A percentile compares a stretch with the other conserved stretches of the same genome.
Conservation (phyloP, 2,329 filamentous ascomycete species). For the Sporothrix variecibatus region DNA sequence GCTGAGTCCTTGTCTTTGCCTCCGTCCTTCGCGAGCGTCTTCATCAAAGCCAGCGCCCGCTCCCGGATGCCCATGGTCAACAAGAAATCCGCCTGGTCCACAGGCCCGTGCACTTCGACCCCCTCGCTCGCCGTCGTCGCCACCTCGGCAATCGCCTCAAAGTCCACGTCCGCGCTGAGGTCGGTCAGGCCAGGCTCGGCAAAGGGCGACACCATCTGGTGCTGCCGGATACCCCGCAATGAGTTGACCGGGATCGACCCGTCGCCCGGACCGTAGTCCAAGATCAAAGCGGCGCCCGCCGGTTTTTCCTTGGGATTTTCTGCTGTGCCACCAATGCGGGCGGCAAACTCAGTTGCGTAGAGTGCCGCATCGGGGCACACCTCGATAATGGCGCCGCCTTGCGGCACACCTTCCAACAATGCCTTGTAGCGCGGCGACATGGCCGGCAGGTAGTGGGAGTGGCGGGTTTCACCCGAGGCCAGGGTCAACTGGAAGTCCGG, state of each 20-base stretch:
- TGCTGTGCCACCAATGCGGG: constrained; percentile 73
- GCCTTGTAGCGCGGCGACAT: constrained; percentile 76
- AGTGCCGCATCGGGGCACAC: constrained; percentile 84
- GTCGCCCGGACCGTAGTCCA: constrained; percentile 85
- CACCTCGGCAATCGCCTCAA: constrained; percentile 79
- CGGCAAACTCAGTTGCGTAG: constrained; percentile 78
- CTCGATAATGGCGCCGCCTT: constrained; percentile 76
- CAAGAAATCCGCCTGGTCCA: constrained; percentile 81
- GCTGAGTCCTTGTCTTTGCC: constrained; percentile 42
- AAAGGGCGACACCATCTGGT: constrained; percentile 78
- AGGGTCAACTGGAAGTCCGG: constrained; percentile 88
- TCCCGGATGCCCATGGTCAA: constrained; percentile 79
- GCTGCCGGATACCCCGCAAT: constrained; percentile 80
- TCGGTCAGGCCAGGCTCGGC: constrained; percentile 79
- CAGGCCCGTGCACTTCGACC: constrained; percentile 89
- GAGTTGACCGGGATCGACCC: constrained; percentile 80
- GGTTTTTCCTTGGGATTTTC: constrained; percentile 59
- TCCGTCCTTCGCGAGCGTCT: constrained; percentile 38
- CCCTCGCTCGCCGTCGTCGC: constrained; percentile 73
- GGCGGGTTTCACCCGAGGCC: constrained; percentile 73
- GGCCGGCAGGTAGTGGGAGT: constrained; percentile 82
- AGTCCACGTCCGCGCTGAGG: constrained; percentile 91
- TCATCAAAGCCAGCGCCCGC: constrained; percentile 68
- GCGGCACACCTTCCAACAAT: constrained; percentile 64
- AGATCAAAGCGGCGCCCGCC: constrained; percentile 85